Base-by-base conservation (phyloP, 108 stramenopile species). In the Bacterosira constricta region DNA sequence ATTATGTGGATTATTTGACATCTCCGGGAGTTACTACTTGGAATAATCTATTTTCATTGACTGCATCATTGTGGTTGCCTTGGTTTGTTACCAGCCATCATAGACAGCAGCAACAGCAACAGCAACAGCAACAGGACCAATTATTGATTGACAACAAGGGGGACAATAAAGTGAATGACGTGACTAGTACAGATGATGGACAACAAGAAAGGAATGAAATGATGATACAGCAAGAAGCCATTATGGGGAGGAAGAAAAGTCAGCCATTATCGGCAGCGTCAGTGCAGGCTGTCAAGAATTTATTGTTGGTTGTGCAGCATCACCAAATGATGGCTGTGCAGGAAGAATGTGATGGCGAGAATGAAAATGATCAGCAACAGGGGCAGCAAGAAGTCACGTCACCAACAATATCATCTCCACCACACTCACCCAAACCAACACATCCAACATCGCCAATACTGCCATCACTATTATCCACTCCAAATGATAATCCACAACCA, bases 231-330 rank as follows among this genome's bases (percentile, higher is more conserved):
- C 6, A n/a, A 44, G 34, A 35, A 32, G 50, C 31, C 44, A 44
- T 30, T 23, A 15, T 49, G 32, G 21, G 51, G 45, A 58, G 68
- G 36, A 58, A 29, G 13, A 63, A 69, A 21, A 69, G 68, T 35
- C 68, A 61, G 20, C 67, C 68, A 0, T n/a, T n/a, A n/a, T 58
- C 55, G 0, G 68, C 63, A 23, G 68, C 68, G n/a, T 69, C 68
- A 0, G 38, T 77, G 15, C 42, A 69, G 13, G 76, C 76, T 0
- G 63, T 64, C 8, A 57, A 63, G 54, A 63, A 64, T 42, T 41
- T 69, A 17, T 41, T 77, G 21, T 44, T 23, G 0, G 46, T 69
- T 13, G 76, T 69, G 8, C 61, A 54, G 20, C 61, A 66, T 10
- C 74, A 66, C 8, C 38, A 54, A 52, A 35, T 39, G 25, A 9